These are phyloP conservation scores for Leishmania gerbilli DNA, from an alignment of 208 protist species.

Conservation along the genomic window DNA sequence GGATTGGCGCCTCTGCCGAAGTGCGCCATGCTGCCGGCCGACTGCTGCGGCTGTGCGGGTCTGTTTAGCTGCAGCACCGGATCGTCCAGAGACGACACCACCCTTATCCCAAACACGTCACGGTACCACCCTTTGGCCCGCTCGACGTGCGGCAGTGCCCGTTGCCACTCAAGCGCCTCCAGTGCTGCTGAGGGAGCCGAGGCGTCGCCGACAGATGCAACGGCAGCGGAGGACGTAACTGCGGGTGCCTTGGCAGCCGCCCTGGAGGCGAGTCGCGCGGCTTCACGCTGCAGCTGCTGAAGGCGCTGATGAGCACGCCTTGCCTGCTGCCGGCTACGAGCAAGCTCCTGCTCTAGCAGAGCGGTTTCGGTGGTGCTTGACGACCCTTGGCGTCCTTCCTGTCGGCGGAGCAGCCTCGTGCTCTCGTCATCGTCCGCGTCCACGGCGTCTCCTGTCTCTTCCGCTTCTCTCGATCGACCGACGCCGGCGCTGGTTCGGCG, in stretches of 20 bases:
- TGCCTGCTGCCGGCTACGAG: slow-evolving; percentile 22
- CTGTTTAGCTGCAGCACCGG: slow-evolving; percentile 18
- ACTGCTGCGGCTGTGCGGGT: slow-evolving; percentile 19
- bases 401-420: slow-evolving; percentile 14
- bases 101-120: slow-evolving; percentile 42
- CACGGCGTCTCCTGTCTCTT: neutral
- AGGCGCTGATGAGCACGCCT: slow-evolving; percentile 28
- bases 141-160: slow-evolving; percentile 45
- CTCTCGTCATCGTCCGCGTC: slow-evolving; percentile 12
- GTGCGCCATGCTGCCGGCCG: slow-evolving; percentile 19
- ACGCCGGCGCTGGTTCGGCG: neutral
- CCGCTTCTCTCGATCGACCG: slow-evolving; percentile 8
- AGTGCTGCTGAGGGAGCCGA: neutral
- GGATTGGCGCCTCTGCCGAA: slow-evolving; percentile 24
- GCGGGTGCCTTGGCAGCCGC: neutral
- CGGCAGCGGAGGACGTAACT: neutral
- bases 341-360: slow-evolving; percentile 27
- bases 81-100: slow-evolving; percentile 21
- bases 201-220: neutral
- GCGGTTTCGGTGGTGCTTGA: slow-evolving; percentile 8
- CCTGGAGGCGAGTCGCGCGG: slow-evolving; percentile 19
- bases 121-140: slow-evolving; percentile 51
- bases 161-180: slow-evolving; percentile 12
- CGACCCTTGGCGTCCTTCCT: neutral
- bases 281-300: slow-evolving; percentile 43